phyloP scores from a whole-genome alignment of 2,329 filamentous ascomycete species.

The Pseudogymnoascus sp. region DNA sequence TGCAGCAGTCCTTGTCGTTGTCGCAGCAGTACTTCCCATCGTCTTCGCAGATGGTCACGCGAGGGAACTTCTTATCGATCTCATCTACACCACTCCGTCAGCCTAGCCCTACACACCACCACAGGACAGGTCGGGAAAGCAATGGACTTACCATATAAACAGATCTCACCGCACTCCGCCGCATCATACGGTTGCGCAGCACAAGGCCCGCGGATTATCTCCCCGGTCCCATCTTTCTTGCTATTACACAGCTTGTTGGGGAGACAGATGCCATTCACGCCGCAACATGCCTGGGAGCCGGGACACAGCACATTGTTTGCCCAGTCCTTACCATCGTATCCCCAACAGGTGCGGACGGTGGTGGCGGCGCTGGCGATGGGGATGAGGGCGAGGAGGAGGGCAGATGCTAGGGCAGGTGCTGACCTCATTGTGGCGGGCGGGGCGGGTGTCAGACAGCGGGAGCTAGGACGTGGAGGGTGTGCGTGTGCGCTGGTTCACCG shows the following conservation, averaged over 20 bases:
- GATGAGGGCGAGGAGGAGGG: background rate
- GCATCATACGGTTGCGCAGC: background rate
- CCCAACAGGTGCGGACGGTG: background rate
- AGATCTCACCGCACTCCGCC: conserved; percentile 1
- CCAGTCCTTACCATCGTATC: background rate
- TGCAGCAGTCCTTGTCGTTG: conserved; percentile 8
- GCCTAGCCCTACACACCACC: background rate
- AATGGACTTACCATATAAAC: conserved; percentile 8
- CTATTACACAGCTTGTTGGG: conserved; percentile 9
- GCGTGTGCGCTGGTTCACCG: background rate
- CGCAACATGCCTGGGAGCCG: conserved; percentile 8
- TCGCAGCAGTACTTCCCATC: conserved; percentile 11
- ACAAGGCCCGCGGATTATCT: conserved; percentile 9
- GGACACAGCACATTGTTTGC: background rate
- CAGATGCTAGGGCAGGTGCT: background rate
- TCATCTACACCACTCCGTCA: conserved; percentile 8
- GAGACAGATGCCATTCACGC: background rate
- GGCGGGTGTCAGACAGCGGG: background rate
- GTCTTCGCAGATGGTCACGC: conserved; percentile 8
- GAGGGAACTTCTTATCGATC: background rate
- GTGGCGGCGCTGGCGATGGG: background rate
- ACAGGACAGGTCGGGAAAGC: background rate
- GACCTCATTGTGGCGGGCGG: background rate
- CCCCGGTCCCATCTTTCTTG: background rate
- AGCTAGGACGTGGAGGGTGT: background rate